A percentile compares a stretch with the other conserved stretches of the same genome.
phyloP scores from a whole-genome alignment of 2,329 filamentous ascomycete species.

The Clathrospora elynae region DNA sequence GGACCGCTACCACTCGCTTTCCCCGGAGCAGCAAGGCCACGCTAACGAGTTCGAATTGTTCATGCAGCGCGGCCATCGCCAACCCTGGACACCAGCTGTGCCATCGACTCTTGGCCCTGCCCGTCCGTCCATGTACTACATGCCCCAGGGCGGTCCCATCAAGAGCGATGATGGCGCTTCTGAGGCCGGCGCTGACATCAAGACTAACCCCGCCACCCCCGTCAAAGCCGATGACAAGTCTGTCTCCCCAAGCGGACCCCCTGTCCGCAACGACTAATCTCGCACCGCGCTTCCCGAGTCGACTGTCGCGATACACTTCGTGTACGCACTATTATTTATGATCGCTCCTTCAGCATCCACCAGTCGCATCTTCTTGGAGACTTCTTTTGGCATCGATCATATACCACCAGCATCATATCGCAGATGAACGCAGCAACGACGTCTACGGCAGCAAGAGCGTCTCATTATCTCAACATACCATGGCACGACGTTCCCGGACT shows the following conservation, averaged over 20 bases:
- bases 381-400: constrained; percentile 26
- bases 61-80: constrained; percentile 43
- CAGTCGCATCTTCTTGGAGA: constrained; percentile 26
- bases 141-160: constrained; percentile 31
- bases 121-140: constrained; percentile 36
- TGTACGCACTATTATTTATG: constrained; percentile 40
- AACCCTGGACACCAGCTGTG: constrained; percentile 43
- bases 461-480: constrained; percentile 18
- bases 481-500: constrained; percentile 8
- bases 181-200: constrained; percentile 37
- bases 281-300: constrained; percentile 4
- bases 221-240: constrained; percentile 37
- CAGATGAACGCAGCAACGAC: neutral
- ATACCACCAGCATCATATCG: constrained; percentile 21
- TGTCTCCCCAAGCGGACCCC: constrained; percentile 30
- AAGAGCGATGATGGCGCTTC: constrained; percentile 39
- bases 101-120: constrained; percentile 44
- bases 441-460: constrained; percentile 16
- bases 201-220: constrained; percentile 44
- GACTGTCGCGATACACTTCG: constrained; percentile 19
- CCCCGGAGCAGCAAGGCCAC: constrained; percentile 39
- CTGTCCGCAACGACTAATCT: constrained; percentile 36
- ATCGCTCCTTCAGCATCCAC: constrained; percentile 36
- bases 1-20: constrained; percentile 44
- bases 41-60: constrained; percentile 49